phyloP scores from a whole-genome alignment of 2,329 filamentous ascomycete species.

The Rosellinia necatrix region DNA sequence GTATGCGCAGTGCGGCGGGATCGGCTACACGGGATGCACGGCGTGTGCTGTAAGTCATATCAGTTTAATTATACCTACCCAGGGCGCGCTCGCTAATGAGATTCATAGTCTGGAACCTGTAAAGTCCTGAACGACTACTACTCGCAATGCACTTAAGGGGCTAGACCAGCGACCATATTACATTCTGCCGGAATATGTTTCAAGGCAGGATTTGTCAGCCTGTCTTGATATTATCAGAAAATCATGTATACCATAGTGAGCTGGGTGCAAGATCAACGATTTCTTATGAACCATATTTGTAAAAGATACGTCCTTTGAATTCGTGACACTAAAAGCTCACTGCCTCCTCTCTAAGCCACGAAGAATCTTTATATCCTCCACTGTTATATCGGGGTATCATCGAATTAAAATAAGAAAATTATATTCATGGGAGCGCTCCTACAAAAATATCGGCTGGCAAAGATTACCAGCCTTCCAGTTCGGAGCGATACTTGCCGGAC shows the following conservation, averaged over 20 bases:
- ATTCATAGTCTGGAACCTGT: constrained; percentile 31
- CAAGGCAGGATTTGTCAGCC: neutral
- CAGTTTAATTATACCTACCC: neutral
- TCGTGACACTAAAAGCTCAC: neutral
- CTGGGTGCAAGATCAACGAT: neutral
- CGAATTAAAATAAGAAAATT: constrained; percentile 12
- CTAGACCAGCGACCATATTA: neutral
- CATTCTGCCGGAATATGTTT: neutral
- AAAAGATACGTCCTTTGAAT: neutral
- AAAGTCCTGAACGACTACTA: constrained; percentile 36
- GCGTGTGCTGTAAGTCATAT: constrained; percentile 32
- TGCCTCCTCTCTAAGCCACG: constrained; percentile 4
- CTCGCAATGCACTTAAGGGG: constrained; percentile 32
- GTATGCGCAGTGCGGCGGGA: constrained; percentile 37
- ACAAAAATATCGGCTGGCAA: neutral
- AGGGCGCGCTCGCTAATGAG: constrained; percentile 21
- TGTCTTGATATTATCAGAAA: neutral
- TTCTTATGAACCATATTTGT: neutral
- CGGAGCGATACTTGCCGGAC: neutral
- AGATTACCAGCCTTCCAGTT: constrained; percentile 2
- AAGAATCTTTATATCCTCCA: constrained; percentile 5
- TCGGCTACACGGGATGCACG: constrained; percentile 34
- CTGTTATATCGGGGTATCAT: constrained; percentile 20
- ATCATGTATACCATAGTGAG: neutral
- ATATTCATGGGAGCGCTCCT: neutral